Conservation (phyloP, 2,329 filamentous ascomycete genomes). For the Ophiocordyceps australis region DNA sequence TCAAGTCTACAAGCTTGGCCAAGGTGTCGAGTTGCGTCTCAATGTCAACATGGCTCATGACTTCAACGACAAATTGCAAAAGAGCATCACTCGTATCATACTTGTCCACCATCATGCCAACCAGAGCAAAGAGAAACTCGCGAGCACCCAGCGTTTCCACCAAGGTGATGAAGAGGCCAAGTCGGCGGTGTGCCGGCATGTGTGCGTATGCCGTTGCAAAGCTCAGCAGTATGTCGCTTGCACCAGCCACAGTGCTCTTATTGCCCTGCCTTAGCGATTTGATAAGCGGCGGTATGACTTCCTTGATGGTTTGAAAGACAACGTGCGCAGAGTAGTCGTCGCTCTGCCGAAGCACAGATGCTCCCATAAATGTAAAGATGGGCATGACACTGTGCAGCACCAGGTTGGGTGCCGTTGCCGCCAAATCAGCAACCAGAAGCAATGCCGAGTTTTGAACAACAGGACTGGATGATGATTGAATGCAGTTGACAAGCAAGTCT, state of each 20-base stretch:
- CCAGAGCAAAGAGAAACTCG: constrained; percentile 74
- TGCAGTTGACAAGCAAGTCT: constrained; percentile 83
- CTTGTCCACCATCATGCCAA: constrained; percentile 80
- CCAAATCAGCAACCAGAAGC: constrained; percentile 71
- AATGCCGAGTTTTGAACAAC: constrained; percentile 88
- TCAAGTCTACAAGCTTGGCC: constrained; percentile 57
- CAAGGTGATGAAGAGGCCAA: constrained; percentile 68
- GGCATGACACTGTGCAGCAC: constrained; percentile 97
- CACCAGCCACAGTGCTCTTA: constrained; percentile 59
- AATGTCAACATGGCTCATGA: constrained; percentile 56
- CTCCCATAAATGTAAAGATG: constrained; percentile 96
- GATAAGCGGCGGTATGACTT: constrained; percentile 83
- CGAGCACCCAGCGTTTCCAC: constrained; percentile 69
- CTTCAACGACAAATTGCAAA: constrained; percentile 53
- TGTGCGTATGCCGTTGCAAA: constrained; percentile 96
- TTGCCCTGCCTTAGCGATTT: constrained; percentile 68
- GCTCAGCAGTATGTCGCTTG: constrained; percentile 80
- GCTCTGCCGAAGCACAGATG: constrained; percentile 74
- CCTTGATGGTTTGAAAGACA: constrained; percentile 84
- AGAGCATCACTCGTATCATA: constrained; percentile 64
- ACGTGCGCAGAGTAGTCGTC: constrained; percentile 96
- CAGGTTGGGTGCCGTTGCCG: constrained; percentile 73
- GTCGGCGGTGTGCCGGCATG: constrained; percentile 71
- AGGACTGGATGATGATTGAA: constrained; percentile 78
- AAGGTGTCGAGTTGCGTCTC: constrained; percentile 64